These are phyloP conservation scores for Spathaspora sp. DNA, from an alignment of 805 yeast genomes.

Conservation along the genomic window DNA sequence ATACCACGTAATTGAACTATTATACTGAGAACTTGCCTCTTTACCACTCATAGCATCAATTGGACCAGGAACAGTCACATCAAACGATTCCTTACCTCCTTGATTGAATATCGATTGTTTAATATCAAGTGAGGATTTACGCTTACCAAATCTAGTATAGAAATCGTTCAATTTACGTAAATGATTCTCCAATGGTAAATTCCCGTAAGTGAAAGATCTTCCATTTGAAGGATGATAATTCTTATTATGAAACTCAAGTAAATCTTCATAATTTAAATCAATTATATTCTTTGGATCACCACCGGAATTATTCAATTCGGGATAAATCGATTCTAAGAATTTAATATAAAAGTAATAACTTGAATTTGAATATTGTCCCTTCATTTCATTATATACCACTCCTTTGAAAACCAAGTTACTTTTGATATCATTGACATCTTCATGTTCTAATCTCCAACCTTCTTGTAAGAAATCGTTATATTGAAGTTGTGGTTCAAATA, in stretches of 20 bases:
- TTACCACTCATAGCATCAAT: slow-evolving; percentile 50
- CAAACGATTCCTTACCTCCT: background rate
- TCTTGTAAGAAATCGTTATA: slow-evolving; percentile 87
- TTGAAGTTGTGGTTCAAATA: slow-evolving; percentile 74
- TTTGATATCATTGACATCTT: slow-evolving; percentile 48
- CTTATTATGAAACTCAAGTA: slow-evolving; percentile 67
- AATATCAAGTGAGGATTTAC: slow-evolving; percentile 26
- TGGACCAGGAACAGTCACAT: slow-evolving; percentile 61
- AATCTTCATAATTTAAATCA: slow-evolving; percentile 65
- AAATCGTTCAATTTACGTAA: slow-evolving; percentile 52
- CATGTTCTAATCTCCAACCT: slow-evolving; percentile 94
- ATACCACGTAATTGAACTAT: slow-evolving; percentile 85
- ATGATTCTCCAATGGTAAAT: slow-evolving; percentile 60
- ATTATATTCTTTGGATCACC: slow-evolving; percentile 89
- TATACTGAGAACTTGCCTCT: slow-evolving; percentile 72
- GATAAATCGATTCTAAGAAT: slow-evolving; percentile 79
- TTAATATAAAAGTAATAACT: slow-evolving; percentile 81
- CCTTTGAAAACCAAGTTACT: slow-evolving; percentile 81
- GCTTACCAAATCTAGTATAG: slow-evolving; percentile 51
- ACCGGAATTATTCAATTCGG: slow-evolving; percentile 84
- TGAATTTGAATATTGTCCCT: slow-evolving; percentile 90
- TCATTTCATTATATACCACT: slow-evolving; percentile 97
- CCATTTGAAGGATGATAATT: slow-evolving; percentile 92
- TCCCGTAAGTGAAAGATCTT: slow-evolving; percentile 83
- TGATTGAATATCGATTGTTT: slow-evolving; percentile 45